phyloP scores from a whole-genome alignment of 2,329 filamentous ascomycete genomes.

The Lachnellula willkommii region DNA sequence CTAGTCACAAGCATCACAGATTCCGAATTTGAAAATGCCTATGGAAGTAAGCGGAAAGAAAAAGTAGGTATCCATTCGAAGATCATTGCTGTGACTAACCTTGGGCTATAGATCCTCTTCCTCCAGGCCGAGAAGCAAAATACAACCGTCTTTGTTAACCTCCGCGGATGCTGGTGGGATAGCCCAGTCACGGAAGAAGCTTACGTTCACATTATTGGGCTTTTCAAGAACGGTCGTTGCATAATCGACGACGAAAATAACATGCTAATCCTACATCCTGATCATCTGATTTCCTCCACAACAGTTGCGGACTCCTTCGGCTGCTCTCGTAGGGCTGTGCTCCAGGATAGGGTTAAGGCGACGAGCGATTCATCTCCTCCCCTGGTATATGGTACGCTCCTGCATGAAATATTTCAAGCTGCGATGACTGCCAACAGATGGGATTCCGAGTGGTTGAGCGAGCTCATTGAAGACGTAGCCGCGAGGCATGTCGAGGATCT shows the following conservation, averaged over 20 bases:
- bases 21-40: constrained; percentile 60
- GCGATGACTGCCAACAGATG: constrained; percentile 79
- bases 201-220: constrained; percentile 81
- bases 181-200: constrained; percentile 69
- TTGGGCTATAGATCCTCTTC: constrained; percentile 60
- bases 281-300: constrained; percentile 91
- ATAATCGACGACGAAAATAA: constrained; percentile 76
- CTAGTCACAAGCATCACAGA: constrained; percentile 70
- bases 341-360: constrained; percentile 92
- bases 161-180: constrained; percentile 83
- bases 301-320: constrained; percentile 95
- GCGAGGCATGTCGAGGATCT: constrained; percentile 79
- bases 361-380: constrained; percentile 74
- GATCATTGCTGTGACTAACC: constrained; percentile 4
- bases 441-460: constrained; percentile 62
- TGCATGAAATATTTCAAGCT: constrained; percentile 94
- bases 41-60: constrained; percentile 56
- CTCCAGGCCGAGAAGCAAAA: constrained; percentile 73
- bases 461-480: constrained; percentile 64
- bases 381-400: constrained; percentile 84
- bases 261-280: constrained; percentile 87
- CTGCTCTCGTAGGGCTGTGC: constrained; percentile 82
- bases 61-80: constrained; percentile 52
- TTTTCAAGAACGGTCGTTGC: constrained; percentile 70
- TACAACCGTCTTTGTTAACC: constrained; percentile 59